Base-by-base conservation (phyloP, 129 eudicot species). In the Flaveria linearis region DNA sequence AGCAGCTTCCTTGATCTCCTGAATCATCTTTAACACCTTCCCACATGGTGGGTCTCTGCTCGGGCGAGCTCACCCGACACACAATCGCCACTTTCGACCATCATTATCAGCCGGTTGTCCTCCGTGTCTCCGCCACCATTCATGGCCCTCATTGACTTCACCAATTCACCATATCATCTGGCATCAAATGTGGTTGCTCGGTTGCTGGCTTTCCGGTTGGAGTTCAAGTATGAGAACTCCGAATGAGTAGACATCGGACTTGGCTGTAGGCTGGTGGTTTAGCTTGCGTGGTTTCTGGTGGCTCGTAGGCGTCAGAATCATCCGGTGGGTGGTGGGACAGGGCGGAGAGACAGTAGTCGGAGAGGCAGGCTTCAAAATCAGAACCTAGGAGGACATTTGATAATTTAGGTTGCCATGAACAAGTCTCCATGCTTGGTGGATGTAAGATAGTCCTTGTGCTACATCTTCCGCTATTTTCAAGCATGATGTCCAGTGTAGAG, bases 361-460 rank as follows among this genome's bases (percentile, higher is more conserved):
- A 81, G 25, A 92, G 84, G 65, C 98, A 92, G 39, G 98, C 98
- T 81, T 92, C 98, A 22, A 92, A 92, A 82, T 92, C 96, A 3
- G 94, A 65, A 68, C 96, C 98, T 1, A 92, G 90, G 73, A 92
- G 98, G 78, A 92, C 85, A 55, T 92, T 92, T 58, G 98, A 86
- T 77, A 95, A 68, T 39, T 92, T 92, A 72, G 92, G 58, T 90
- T 92, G 81, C 96, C 98, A 49, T 92, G 98, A 74, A 90, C 94
- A 5, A 92, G 93, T 73, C 94, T 82, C 96, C 96, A 92, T 55
- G 98, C 98, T 86, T 92, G 98, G 90, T 92, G 98, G 82, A 92
- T 90, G 87, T 87, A 92, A 69, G 91, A 82, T 22, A 92, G 92
- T 23, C 98, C 98, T 83, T 92, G 98, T 36, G 96, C 96, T 28